Percentiles rank a stretch among this genome's conserved stretches.
Evolutionary conservation across 306 rosid species (phyloP).

Genomic region (Prunus fruticosa): DNA sequence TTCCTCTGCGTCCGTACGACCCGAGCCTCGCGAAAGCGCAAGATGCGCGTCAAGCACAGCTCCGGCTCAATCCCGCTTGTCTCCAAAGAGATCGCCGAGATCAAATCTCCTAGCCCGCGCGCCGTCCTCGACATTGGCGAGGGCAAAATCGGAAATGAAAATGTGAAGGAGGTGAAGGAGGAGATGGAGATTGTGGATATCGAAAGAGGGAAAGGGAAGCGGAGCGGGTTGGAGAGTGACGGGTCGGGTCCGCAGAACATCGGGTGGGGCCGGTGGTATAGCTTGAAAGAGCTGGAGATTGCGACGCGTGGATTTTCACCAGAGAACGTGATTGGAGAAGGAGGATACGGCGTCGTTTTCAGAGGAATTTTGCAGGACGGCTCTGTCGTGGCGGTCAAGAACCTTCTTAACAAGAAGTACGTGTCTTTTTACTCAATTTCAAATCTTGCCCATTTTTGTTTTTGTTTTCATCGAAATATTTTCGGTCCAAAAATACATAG

Average conservation of each 20-base stretch:
- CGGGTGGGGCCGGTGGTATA: conserved; percentile 98
- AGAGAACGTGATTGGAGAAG: conserved; percentile 90
- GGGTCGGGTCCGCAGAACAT: conserved; percentile 49
- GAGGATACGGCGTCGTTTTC: conserved; percentile 90
- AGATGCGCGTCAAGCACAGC: conserved; percentile 54
- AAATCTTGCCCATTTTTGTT: not conserved
- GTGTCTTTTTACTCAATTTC: conserved; percentile 16
- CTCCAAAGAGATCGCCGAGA: conserved; percentile 73
- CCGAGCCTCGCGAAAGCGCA: conserved; percentile 36
- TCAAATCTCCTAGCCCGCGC: conserved; percentile 39
- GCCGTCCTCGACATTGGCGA: conserved; percentile 19
- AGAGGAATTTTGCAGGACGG: conserved; percentile 70
- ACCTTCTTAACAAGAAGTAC: conserved; percentile 94
- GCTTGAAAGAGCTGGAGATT: conserved; percentile 60
- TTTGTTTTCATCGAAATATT: not conserved
- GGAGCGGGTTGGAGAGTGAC: conserved; percentile 43
- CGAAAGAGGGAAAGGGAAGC: conserved; percentile 18
- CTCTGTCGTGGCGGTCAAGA: conserved; percentile 84
- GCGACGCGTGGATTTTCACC: conserved; percentile 73
- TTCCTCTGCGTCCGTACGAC: conserved; percentile 48
- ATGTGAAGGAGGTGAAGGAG: conserved; percentile 26
- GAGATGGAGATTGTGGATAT: conserved; percentile 26
- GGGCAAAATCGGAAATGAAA: conserved; percentile 26
- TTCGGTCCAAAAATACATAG: conserved; percentile 1
- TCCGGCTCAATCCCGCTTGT: conserved; percentile 77